phyloP scores from a whole-genome alignment of 345 rosid genomes.

The Citrus medica region DNA sequence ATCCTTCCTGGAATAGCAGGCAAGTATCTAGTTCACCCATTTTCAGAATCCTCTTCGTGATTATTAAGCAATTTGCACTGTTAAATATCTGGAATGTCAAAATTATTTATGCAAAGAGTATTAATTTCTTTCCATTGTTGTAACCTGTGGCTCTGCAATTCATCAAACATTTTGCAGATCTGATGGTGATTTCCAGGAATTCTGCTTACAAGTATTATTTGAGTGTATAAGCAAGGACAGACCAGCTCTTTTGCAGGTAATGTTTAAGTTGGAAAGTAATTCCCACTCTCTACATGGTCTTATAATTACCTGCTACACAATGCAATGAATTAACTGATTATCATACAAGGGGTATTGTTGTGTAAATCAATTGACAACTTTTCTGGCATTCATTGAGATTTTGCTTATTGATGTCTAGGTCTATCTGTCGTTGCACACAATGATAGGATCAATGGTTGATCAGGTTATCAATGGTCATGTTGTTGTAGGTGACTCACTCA shows the following conservation, averaged over 20 bases:
- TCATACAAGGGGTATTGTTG: not conserved
- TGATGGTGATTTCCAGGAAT: conserved; percentile 84
- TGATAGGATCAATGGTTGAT: conserved; percentile 67
- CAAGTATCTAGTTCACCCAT: conserved; percentile 15
- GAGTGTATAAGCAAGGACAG: conserved; percentile 98
- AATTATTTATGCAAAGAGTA: not conserved
- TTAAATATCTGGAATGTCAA: not conserved
- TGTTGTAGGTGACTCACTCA: conserved; percentile 51
- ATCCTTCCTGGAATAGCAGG: conserved; percentile 84
- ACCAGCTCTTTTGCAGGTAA: conserved; percentile 93
- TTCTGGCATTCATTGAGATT: not conserved
- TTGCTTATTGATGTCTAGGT: conserved; percentile 40
- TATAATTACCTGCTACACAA: not conserved
- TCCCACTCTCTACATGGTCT: not conserved
- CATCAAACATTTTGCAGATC: conserved; percentile 51
- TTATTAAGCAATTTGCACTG: not conserved
- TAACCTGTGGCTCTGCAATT: not conserved
- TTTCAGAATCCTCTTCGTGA: not conserved
- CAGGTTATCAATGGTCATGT: conserved; percentile 42
- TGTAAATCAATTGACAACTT: not conserved
- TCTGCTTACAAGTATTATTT: conserved; percentile 88
- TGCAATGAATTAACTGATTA: not conserved
- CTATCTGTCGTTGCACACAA: conserved; percentile 75
- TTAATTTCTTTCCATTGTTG: not conserved
- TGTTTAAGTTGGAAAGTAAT: not conserved